phyloP scores from a whole-genome alignment of 208 protist genomes.

The Trypanosoma scelopori region DNA sequence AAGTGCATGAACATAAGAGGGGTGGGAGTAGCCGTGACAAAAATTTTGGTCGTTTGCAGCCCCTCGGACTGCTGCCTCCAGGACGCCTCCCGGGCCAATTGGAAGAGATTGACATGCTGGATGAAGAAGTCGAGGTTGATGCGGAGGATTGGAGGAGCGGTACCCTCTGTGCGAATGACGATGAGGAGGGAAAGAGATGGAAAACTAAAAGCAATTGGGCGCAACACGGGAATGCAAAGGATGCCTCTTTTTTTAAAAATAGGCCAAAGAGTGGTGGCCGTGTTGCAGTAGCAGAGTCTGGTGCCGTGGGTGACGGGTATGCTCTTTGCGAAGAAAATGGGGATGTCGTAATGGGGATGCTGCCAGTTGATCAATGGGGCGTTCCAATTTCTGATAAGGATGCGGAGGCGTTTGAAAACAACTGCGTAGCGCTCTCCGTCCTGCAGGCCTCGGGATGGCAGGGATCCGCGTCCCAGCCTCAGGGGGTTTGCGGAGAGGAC shows the following conservation, averaged over 20 bases:
- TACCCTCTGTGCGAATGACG: background rate
- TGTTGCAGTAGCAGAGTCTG: background rate
- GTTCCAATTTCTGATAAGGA: slow-evolving; percentile 28
- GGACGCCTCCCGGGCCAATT: too few species aligned
- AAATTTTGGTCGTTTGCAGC: too few species aligned
- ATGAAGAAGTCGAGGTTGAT: too few species aligned
- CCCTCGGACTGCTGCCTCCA: too few species aligned
- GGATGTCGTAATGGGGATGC: slow-evolving; percentile 10
- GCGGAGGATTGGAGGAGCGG: too few species aligned
- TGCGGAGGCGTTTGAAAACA: slow-evolving; percentile 76
- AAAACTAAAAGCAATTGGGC: background rate
- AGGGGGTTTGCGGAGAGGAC: background rate
- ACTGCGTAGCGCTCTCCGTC: slow-evolving; percentile 58
- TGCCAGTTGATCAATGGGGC: slow-evolving; percentile 54
- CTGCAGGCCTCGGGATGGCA: slow-evolving; percentile 36
- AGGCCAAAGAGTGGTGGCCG: background rate
- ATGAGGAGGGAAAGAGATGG: background rate
- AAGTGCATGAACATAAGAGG: too few species aligned
- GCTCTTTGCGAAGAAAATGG: background rate
- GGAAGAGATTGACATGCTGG: too few species aligned
- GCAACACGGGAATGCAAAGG: background rate
- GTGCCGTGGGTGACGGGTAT: background rate
- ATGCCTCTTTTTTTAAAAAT: background rate
- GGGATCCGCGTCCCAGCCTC: too few species aligned
- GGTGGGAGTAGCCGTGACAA: too few species aligned